phyloP scores from a whole-genome alignment of 75 land plant genomes.

The Picea sitchensis region DNA sequence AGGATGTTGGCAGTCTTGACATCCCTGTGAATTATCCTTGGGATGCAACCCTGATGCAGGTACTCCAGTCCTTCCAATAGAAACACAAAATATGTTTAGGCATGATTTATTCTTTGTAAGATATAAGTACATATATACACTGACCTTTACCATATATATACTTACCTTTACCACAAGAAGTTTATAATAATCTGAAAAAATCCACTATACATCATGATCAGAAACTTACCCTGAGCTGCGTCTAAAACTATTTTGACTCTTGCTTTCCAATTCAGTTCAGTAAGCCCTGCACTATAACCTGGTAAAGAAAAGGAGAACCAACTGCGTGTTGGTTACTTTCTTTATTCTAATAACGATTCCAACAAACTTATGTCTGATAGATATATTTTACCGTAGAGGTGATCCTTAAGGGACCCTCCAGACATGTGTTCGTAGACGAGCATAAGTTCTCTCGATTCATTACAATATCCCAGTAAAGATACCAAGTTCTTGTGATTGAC shows the following conservation, averaged over 20 bases:
- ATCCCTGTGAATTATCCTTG: conserved; percentile 37
- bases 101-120: too few species aligned
- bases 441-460: conserved; percentile 25
- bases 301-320: background rate
- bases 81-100: too few species aligned
- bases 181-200: background rate
- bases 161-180: background rate
- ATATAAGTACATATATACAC: too few species aligned
- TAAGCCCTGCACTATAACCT: background rate
- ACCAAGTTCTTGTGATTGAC: conserved; percentile 26
- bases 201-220: background rate
- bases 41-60: conserved; percentile 13
- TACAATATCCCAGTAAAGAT: conserved; percentile 34
- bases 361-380: background rate
- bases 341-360: background rate
- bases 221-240: background rate
- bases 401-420: too few species aligned
- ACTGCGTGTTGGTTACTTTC: background rate
- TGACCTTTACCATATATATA: too few species aligned
- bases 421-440: conserved; percentile 55
- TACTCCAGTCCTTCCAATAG: conserved; percentile 17
- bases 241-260: conserved; percentile 2
- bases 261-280: too few species aligned
- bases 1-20: conserved; percentile 36
- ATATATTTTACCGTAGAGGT: conserved; percentile 33